Evolutionary conservation across 2,329 filamentous ascomycete species (phyloP), one percentile per base, ranked within the genome.

Genomic region (Arthroderma sp.): DNA sequence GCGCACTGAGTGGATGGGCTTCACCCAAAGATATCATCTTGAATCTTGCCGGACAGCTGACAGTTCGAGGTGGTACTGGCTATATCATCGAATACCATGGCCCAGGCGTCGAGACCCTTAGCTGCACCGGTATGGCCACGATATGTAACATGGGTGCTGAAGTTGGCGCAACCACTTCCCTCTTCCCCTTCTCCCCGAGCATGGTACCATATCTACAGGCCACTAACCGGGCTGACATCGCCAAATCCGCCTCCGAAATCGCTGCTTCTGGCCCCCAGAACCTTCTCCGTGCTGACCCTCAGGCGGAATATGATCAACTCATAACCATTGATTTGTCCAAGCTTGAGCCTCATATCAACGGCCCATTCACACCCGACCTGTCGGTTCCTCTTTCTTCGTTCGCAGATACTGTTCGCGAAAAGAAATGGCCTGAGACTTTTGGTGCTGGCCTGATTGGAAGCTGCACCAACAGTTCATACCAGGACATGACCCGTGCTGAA

Each of bases 401-500:
- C 70, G 86, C 87, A 60, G 75, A 85, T 47, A 80, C 83, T 1
- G 85, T 95, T 22, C 74, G 83, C 64, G 74, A 82, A 55, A 86
- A 95, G 64, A 71, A 83, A 42, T 98, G 91, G 91, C 91, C 91
- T 2, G 77, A 85, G 60, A 86, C 81, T 50, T 82, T 98, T 49
- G 91, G 87, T 8, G 89, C 91, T 28, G 88, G 88, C 42, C 75
- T 98, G 44, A 98, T 98, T 60, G 91, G 91, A 49, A 94, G 87
- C 69, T 98, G 91, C 73, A 98, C 91, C 42, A 98, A 98, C 74
- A 94, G 85, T 63, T 96, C 91, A 2, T 98, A 96, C 64, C 83
- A 95, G 67, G 91, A 98, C 62, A 98, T 98, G 91, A 93, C 88
- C 32, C 82, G 89, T 49, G 85, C 88, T 9, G 89, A 95, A 67